A percentile compares a stretch with the other conserved stretches of the same genome.
Conservation (phyloP, 768 basidiomycete genomes). For the Chalciporus pseudorubinellus region DNA sequence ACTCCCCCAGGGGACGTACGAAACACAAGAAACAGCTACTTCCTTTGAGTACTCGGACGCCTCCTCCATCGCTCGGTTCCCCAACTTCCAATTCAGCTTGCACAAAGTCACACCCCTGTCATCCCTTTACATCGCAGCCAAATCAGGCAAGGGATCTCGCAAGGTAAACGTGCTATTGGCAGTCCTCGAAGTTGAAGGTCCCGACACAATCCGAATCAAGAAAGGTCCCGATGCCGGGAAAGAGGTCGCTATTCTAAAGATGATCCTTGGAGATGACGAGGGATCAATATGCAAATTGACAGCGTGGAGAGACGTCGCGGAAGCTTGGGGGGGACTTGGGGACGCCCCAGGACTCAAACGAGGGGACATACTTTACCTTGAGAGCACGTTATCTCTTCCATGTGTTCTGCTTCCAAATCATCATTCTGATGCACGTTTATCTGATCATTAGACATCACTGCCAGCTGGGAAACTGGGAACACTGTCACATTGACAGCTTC, state of each 20-base stretch:
- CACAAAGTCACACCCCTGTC: slow-evolving; percentile 56
- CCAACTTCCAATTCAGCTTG: slow-evolving; percentile 70
- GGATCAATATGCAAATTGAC: slow-evolving; percentile 68
- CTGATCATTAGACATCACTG: slow-evolving; percentile 48
- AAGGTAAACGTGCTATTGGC: slow-evolving; percentile 63
- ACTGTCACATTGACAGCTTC: slow-evolving; percentile 64
- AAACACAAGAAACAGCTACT: slow-evolving; percentile 43
- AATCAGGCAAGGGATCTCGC: slow-evolving; percentile 37
- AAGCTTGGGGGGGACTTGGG: slow-evolving; percentile 58
- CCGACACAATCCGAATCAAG: slow-evolving; percentile 64
- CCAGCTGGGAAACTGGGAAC: slow-evolving; percentile 41
- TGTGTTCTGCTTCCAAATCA: slow-evolving; percentile 7
- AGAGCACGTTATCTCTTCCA: slow-evolving; percentile 48
- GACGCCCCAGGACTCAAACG: slow-evolving; percentile 49
- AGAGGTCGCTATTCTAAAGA: slow-evolving; percentile 62
- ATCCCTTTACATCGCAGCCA: slow-evolving; percentile 28
- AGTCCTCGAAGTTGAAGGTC: slow-evolving; percentile 74
- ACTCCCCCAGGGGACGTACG: slow-evolving; percentile 29
- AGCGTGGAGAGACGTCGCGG: slow-evolving; percentile 77
- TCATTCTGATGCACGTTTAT: slow-evolving; percentile 18
- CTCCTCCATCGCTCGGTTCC: slow-evolving; percentile 72
- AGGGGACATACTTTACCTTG: slow-evolving; percentile 69
- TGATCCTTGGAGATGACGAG: slow-evolving; percentile 73
- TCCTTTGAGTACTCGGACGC: slow-evolving; percentile 61
- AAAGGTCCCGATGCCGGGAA: slow-evolving; percentile 69